phyloP scores from a whole-genome alignment of 2,329 filamentous ascomycete genomes.

The Ceratocystis huliohia region DNA sequence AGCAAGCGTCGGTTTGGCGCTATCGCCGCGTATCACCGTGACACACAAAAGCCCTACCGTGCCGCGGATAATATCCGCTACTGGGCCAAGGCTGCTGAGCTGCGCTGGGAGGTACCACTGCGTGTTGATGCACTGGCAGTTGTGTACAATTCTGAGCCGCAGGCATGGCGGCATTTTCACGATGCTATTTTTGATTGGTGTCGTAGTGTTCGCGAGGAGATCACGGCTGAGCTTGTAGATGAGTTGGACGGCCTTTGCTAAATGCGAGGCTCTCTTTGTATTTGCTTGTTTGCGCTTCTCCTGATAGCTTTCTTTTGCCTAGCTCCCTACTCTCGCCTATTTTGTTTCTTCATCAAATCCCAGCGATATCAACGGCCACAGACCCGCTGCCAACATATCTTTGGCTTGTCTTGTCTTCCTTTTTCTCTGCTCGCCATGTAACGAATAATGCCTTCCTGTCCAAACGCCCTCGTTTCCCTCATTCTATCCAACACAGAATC shows the following conservation, averaged over 20 bases:
- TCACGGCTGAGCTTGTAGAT: conserved; percentile 50
- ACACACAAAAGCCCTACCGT: conserved; percentile 88
- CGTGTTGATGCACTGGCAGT: conserved; percentile 76
- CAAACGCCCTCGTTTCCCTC: no score
- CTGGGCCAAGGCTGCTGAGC: conserved; percentile 91
- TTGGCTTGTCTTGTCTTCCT: no score
- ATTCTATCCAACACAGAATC: no score
- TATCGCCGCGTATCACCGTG: conserved; percentile 80
- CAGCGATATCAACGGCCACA: no score
- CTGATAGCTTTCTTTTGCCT: neutral
- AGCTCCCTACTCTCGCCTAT: no score
- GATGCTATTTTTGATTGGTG: conserved; percentile 74
- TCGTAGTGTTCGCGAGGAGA: conserved; percentile 66
- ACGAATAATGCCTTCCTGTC: no score
- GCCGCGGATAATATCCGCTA: conserved; percentile 86
- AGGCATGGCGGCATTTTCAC: conserved; percentile 73
- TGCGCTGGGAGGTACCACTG: conserved; percentile 80
- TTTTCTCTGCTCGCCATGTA: no score
- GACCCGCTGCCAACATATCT: no score
- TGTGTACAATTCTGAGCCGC: conserved; percentile 57
- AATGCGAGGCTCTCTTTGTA: neutral
- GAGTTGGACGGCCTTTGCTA: conserved; percentile 14
- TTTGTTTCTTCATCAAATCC: no score
- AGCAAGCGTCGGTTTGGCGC: conserved; percentile 78
- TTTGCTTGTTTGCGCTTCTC: neutral